Evolutionary conservation across 2,329 filamentous ascomycete species (phyloP).

Genomic region (Cordyceps cateniannulata): DNA sequence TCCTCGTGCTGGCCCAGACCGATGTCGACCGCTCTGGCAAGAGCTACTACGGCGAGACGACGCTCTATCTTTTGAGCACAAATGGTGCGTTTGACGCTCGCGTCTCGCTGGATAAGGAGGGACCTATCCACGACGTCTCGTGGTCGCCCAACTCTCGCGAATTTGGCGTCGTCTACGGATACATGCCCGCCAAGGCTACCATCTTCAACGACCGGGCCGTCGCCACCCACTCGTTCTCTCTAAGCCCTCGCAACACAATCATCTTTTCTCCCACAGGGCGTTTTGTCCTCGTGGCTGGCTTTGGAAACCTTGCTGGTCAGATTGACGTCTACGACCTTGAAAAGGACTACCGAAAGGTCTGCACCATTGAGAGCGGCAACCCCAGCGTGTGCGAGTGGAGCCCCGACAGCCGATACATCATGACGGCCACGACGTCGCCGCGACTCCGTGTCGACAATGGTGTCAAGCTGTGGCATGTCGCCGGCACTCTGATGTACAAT

Average conservation of each 20-base stretch:
- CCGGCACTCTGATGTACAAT: slow-evolving; percentile 85
- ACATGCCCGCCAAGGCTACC: slow-evolving; percentile 98
- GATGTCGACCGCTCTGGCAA: slow-evolving; percentile 98
- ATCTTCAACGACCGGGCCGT: slow-evolving; percentile 91
- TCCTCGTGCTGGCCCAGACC: slow-evolving; percentile 93
- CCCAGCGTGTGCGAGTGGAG: slow-evolving; percentile 97
- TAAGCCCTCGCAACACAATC: slow-evolving; percentile 89
- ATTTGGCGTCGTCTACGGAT: slow-evolving; percentile 95
- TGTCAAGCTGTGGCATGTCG: slow-evolving; percentile 89
- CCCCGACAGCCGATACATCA: slow-evolving; percentile 87
- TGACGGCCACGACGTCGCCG: slow-evolving; percentile 96
- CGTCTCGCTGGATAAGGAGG: slow-evolving; percentile 90
- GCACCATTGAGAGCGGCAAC: slow-evolving; percentile 91
- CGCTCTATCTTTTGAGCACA: slow-evolving; percentile 87
- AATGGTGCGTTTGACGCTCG: slow-evolving; percentile 90
- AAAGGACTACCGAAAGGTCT: slow-evolving; percentile 87
- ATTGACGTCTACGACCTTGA: slow-evolving; percentile 97
- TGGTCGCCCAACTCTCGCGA: slow-evolving; percentile 98
- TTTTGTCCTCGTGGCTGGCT: slow-evolving; percentile 89
- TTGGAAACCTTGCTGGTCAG: slow-evolving; percentile 94
- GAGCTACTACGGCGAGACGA: slow-evolving; percentile 98
- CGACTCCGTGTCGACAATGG: slow-evolving; percentile 95
- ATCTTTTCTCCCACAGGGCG: slow-evolving; percentile 89
- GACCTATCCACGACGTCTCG: slow-evolving; percentile 94
- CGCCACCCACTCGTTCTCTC: slow-evolving; percentile 75